These are phyloP conservation scores for Austroboletus festivus DNA, from an alignment of 768 basidiomycete species.

Conservation along the genomic window DNA sequence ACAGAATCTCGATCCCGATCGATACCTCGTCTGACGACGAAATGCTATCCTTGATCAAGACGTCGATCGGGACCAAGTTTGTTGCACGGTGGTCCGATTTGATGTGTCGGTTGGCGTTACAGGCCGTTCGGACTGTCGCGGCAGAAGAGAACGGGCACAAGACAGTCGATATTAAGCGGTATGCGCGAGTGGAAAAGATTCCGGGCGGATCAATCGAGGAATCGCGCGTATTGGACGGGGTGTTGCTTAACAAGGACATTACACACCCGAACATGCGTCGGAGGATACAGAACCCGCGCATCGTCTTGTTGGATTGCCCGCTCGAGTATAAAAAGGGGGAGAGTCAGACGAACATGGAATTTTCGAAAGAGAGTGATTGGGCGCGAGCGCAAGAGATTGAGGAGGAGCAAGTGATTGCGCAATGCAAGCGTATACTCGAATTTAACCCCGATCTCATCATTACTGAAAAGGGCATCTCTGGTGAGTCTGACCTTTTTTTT, in stretches of 20 bases:
- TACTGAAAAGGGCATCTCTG: conserved; percentile 97
- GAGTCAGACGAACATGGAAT: conserved; percentile 97
- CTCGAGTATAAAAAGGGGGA: conserved; percentile 99
- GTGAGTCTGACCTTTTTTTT: conserved; percentile 40
- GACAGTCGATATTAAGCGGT: conserved; percentile 97
- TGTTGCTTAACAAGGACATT: conserved; percentile 99
- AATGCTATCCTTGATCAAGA: conserved; percentile 97
- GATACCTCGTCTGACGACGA: conserved; percentile 79
- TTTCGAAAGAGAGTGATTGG: conserved; percentile 93
- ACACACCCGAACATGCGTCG: conserved; percentile 96
- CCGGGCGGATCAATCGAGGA: conserved; percentile 98
- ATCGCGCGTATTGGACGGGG: conserved; percentile 78
- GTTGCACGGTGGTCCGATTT: conserved; percentile 94
- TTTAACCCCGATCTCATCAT: conserved; percentile 94
- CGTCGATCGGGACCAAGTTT: conserved; percentile 97
- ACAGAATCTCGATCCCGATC: conserved; percentile 86
- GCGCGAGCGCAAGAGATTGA: conserved; percentile 88
- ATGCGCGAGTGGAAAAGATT: conserved; percentile 95
- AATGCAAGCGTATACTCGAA: conserved; percentile 83
- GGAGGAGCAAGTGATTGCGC: conserved; percentile 91
- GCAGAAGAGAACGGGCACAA: conserved; percentile 72
- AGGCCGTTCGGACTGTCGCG: conserved; percentile 88
- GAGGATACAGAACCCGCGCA: conserved; percentile 83
- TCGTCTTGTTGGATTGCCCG: conserved; percentile 90
- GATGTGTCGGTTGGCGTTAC: conserved; percentile 92